These are phyloP conservation scores for Hanseniaspora mollemarum DNA, from an alignment of 805 yeast genomes.

Conservation along the genomic window DNA sequence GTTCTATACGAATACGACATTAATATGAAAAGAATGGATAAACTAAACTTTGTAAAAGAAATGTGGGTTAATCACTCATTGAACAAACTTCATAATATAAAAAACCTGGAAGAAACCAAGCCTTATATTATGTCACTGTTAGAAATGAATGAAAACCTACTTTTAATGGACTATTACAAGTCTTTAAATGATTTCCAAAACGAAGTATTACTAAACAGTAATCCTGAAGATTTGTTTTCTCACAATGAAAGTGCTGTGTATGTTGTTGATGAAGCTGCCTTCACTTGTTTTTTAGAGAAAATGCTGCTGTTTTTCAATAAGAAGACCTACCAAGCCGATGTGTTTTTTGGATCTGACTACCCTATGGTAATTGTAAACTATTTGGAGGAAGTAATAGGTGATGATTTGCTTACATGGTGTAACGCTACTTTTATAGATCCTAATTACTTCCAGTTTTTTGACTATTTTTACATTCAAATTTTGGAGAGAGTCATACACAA, in stretches of 20 bases:
- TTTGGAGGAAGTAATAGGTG: constrained; percentile 33
- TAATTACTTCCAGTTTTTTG: constrained; percentile 26
- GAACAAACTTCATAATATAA: constrained; percentile 52
- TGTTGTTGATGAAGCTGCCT: constrained; percentile 20
- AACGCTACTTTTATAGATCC: constrained; percentile 23
- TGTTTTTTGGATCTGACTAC: constrained; percentile 31
- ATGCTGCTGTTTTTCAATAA: constrained; percentile 28
- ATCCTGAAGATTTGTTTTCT: constrained; percentile 19
- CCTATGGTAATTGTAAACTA: constrained; percentile 32
- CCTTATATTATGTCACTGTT: constrained; percentile 29
- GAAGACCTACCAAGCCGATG: constrained; percentile 32
- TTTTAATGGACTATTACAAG: constrained; percentile 33
- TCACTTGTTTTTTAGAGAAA: constrained; percentile 24
- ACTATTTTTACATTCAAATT: constrained; percentile 26
- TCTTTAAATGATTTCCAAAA: constrained; percentile 30
- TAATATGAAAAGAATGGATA: constrained; percentile 20
- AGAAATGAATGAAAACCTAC: constrained; percentile 31
- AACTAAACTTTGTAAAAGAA: constrained; percentile 32
- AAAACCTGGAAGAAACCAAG: constrained; percentile 35
- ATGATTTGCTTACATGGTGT: constrained; percentile 27
- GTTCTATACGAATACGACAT: constrained; percentile 8
- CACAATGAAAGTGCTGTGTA: constrained; percentile 19
- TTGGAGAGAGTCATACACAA: constrained; percentile 15
- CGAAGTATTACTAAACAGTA: constrained; percentile 26
- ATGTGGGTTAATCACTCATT: constrained; percentile 61